Evolutionary conservation across 805 yeast genomes (phyloP).

Genomic region (Pichia manshurica): DNA sequence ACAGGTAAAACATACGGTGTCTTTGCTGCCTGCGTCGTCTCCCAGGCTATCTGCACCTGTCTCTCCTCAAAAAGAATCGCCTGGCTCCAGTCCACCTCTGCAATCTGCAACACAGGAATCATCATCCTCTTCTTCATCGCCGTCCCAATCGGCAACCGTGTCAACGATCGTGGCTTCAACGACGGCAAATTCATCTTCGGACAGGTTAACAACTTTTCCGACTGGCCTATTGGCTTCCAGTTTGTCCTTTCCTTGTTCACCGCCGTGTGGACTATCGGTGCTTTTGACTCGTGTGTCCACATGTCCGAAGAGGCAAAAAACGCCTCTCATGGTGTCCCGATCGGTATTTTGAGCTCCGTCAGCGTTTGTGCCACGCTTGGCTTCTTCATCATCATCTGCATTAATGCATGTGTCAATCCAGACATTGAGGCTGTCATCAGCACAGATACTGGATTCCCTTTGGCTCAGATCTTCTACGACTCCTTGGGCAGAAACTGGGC

Average conservation of each 20-base stretch:
- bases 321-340: conserved; percentile 58
- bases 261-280: conserved; percentile 70
- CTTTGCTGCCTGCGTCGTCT: conserved; percentile 52
- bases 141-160: conserved; percentile 52
- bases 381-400: conserved; percentile 46
- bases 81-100: conserved; percentile 53
- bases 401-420: conserved; percentile 48
- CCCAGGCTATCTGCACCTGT: conserved; percentile 49
- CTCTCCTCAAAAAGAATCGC: conserved; percentile 54
- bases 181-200: conserved; percentile 52
- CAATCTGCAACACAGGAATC: conserved; percentile 46
- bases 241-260: conserved; percentile 47
- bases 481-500: conserved; percentile 63
- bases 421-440: conserved; percentile 39
- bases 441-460: conserved; percentile 50
- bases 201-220: conserved; percentile 41
- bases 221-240: conserved; percentile 59
- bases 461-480: conserved; percentile 60
- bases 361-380: conserved; percentile 55
- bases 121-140: conserved; percentile 56
- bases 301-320: conserved; percentile 66
- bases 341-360: conserved; percentile 58
- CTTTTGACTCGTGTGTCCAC: conserved; percentile 68
- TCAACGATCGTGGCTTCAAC: conserved; percentile 35
- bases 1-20: conserved; percentile 56